A percentile compares a stretch with the other conserved stretches of the same genome.
Conservation (phyloP, 768 basidiomycete species). For the Rhizopogon roseolus region DNA sequence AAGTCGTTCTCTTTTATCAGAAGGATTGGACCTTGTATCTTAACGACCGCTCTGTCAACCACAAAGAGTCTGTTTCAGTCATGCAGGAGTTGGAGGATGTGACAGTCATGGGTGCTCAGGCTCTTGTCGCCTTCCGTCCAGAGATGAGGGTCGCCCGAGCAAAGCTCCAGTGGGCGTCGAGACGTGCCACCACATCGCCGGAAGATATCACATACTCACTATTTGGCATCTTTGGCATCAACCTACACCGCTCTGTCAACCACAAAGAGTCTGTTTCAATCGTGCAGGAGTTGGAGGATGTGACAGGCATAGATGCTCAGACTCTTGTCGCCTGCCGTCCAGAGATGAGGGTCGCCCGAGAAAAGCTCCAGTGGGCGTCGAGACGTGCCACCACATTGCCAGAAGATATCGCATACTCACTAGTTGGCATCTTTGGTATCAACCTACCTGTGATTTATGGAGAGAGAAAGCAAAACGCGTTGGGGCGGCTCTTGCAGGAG, state of each 20-base stretch:
- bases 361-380: neutral
- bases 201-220: constrained; percentile 3
- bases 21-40: neutral
- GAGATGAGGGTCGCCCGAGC: neutral
- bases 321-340: neutral
- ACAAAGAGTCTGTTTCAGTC: neutral
- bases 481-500: neutral
- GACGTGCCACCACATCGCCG: neutral
- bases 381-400: neutral
- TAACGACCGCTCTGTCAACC: neutral
- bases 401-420: constrained; percentile 3
- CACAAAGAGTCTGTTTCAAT: neutral
- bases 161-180: neutral
- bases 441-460: constrained; percentile 1
- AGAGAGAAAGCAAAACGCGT: neutral
- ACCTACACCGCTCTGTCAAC: neutral
- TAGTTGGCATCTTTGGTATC: neutral
- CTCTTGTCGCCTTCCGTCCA: neutral
- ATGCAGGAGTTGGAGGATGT: neutral
- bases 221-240: neutral
- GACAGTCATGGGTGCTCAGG: neutral
- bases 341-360: neutral
- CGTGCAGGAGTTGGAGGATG: neutral
- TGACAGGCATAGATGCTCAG: neutral
- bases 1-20: neutral